Base-by-base conservation (phyloP, 2,329 filamentous ascomycete genomes). In the Nothopassalora personata region DNA sequence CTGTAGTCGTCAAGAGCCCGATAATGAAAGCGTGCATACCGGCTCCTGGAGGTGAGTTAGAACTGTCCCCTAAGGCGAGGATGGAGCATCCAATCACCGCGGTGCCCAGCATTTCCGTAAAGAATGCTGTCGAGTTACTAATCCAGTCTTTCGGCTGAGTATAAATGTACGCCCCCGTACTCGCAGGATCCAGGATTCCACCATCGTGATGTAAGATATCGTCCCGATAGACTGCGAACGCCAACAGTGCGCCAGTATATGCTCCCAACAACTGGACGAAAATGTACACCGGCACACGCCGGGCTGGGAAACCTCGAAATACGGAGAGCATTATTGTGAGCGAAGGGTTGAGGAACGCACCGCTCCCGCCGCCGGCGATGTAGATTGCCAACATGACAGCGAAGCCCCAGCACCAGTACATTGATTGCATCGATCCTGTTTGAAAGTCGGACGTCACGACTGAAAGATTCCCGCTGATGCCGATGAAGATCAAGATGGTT, bases 231-330 rank as follows among this genome's bases (percentile, higher is more conserved):
- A 80, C 64, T 2, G 73, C 75, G 57, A 76, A 79, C 0, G 80
- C 76, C 30, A 81, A 70, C 23, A 81, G 66, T 11, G 70, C 71
- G 1, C 81, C 82, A 30, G 75, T 69, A 54, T 84, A 79, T 1
- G 80, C 81, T 1, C 78, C 81, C 0, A 84, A 65, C 53, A 83
- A 72, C 63, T 85, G 82, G 15, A 81, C 79, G 1, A 76, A 60
- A 8, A 81, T 75, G 62, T 83, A 85, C 4, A 77, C 71, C 1
- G 79, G 73, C 4, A 81, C 74, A 67, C 81, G 79, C 5, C 75
- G 69, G 54, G 79, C 77, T 0, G 82, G 82, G 46, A 85, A 82
- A 0, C 80, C 80, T 43, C 80, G 77, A 66, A 76, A 82, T n/a
- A 71, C 57, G 4, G 70, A 72, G 4, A 77, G 68, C 30, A 72